Base-by-base conservation (phyloP, 73 alveolate genomes). In the Paramecium pentaurelia region DNA sequence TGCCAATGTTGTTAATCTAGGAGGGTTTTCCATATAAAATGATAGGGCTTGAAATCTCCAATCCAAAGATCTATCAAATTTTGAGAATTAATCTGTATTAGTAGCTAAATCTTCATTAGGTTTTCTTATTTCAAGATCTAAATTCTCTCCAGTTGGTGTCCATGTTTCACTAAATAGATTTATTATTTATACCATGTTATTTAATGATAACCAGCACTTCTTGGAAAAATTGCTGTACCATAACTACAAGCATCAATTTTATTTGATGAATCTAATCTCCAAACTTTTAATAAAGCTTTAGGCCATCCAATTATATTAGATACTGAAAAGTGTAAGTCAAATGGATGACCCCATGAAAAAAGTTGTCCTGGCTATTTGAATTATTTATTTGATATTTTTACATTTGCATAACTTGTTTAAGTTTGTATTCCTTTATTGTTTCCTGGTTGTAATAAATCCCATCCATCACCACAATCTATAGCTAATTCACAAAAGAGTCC, bases 181-280 rank as follows among this genome's bases (percentile, higher is more conserved):
- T 22, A 22, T 40, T 92, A 44, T 96, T 96, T 18, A 95, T 64
- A 84, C 94, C 80, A 85, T 97, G 98, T 44, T 85, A 96, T 73
- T 92, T 95, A 88, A 94, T 86, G 94, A 95, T 54, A 94, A 59
- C 99, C 97, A 16, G 97, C 68, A 49, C 93, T 85, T 77, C 94
- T 59, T 71, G 98, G 98, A 68, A 96, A 93, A 85, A 86, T 87
- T 77, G 86, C 68, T 36, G 96, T 92, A 34, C 98, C 98, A 93
- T 93, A 96, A 86, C 96, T 86, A 34, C 96, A 92, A 47, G 95
- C 92, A 94, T 96, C 99, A 49, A 96, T 96, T 40, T 96, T 95
- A 77, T 96, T 97, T 32, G 97, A 90, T 91, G 96, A 96, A 95
- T 96, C 99, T 58, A 96, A 95, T 90, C 97, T 94, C 95, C 97